Conservation (phyloP, 192 early-diverging fungal genomes). For the Spinellus fusiger region DNA sequence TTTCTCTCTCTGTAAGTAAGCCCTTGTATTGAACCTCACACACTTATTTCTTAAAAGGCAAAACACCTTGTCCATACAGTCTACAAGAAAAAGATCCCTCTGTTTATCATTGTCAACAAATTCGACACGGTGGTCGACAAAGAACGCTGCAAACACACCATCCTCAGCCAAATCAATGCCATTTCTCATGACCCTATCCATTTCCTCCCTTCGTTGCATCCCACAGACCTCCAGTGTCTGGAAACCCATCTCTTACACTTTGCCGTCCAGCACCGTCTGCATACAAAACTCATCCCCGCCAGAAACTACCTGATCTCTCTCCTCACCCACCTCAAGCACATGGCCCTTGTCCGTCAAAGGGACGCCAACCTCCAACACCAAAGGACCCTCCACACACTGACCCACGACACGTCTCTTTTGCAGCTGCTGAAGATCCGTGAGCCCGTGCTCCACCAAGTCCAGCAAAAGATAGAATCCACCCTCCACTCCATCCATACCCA, state of each 20-base stretch:
- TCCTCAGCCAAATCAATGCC: constrained; percentile 89
- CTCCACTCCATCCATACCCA: constrained; percentile 8
- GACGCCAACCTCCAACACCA: constrained; percentile 50
- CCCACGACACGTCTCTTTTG: constrained; percentile 60
- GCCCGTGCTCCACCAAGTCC: constrained; percentile 53
- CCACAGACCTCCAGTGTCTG: too few relatives aligned
- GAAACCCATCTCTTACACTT: constrained; percentile 82
- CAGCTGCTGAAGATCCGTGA: constrained; percentile 66
- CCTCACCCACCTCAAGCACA: constrained; percentile 65
- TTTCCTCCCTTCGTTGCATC: constrained; percentile 64
- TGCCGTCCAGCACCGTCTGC: constrained; percentile 87
- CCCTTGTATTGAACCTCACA: neutral
- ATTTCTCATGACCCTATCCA: too few relatives aligned
- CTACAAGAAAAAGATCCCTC: constrained; percentile 94
- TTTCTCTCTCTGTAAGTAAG: constrained; percentile 81
- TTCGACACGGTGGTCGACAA: constrained; percentile 91
- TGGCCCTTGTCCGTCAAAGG: constrained; percentile 64
- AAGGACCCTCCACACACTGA: constrained; percentile 50
- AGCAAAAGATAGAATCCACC: constrained; percentile 33
- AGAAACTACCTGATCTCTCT: constrained; percentile 83
- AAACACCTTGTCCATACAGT: constrained; percentile 91
- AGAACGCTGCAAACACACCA: constrained; percentile 86
- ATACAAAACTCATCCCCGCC: constrained; percentile 88
- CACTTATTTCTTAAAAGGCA: constrained; percentile 45
- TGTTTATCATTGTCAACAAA: constrained; percentile 96